A percentile compares a stretch with the other conserved stretches of the same genome.
Conservation (phyloP, 2,329 filamentous ascomycete species). For the Colletotrichum sp. region DNA sequence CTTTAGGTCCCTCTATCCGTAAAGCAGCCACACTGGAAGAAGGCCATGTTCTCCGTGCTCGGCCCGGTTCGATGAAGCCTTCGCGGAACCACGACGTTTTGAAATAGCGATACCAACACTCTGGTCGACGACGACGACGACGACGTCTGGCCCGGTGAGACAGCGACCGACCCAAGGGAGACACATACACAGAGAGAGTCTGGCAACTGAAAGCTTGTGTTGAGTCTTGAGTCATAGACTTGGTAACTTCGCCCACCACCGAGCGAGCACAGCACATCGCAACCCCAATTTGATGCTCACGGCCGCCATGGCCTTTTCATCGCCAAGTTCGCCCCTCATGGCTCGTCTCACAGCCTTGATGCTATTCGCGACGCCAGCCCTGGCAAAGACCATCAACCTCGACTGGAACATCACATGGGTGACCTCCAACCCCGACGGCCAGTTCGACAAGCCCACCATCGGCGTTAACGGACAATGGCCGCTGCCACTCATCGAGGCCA, state of each 20-base stretch:
- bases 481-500: constrained; percentile 61
- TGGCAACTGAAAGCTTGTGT: background rate
- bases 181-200: background rate
- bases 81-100: background rate
- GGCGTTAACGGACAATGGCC: constrained; percentile 72
- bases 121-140: background rate
- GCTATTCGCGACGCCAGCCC: background rate
- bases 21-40: background rate
- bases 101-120: background rate
- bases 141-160: background rate
- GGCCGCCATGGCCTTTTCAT: constrained; percentile 1
- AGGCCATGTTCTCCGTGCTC: constrained; percentile 9
- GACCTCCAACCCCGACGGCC: constrained; percentile 64
- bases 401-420: constrained; percentile 69
- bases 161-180: background rate
- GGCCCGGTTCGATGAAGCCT: constrained; percentile 9
- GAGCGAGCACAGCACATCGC: background rate
- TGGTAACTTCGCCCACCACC: background rate
- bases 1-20: no score
- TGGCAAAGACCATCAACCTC: constrained; percentile 49
- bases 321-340: background rate
- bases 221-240: background rate
- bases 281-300: background rate
- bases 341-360: constrained; percentile 1
- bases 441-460: constrained; percentile 60